Conservation (phyloP, 2,329 filamentous ascomycete genomes). For the Fusarium sp. region DNA sequence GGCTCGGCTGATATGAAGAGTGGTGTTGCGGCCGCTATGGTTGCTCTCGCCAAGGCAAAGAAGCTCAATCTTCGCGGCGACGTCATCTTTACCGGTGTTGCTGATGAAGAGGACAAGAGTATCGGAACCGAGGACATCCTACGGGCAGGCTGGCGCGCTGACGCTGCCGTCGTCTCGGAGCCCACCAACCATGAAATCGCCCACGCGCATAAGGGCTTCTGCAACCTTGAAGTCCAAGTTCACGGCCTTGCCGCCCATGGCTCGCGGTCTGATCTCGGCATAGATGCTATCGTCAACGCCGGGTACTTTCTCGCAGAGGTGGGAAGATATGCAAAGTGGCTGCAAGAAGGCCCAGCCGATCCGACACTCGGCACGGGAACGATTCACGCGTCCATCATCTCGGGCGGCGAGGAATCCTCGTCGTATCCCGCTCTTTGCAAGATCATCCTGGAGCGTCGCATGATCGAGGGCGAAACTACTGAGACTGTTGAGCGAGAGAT, state of each 20-base stretch:
- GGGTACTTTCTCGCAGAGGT: constrained; percentile 64
- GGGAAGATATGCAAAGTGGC: constrained; percentile 57
- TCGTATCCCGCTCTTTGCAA: constrained; percentile 67
- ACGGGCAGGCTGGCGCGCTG: constrained; percentile 67
- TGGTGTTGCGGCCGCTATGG: constrained; percentile 64
- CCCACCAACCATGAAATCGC: constrained; percentile 61
- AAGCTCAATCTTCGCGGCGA: constrained; percentile 61
- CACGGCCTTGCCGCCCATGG: constrained; percentile 61
- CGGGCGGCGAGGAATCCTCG: constrained; percentile 66
- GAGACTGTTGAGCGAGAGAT: constrained; percentile 58
- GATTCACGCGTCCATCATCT: constrained; percentile 64
- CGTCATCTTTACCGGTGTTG: constrained; percentile 67
- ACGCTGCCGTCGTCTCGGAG: constrained; percentile 66
- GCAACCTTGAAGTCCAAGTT: constrained; percentile 61
- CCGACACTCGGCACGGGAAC: constrained; percentile 56
- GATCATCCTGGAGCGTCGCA: constrained; percentile 65
- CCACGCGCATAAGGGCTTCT: constrained; percentile 67
- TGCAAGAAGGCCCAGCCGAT: constrained; percentile 52
- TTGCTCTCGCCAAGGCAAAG: constrained; percentile 58
- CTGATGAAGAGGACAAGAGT: constrained; percentile 67
- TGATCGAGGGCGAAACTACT: constrained; percentile 60
- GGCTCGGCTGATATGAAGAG: constrained; percentile 68
- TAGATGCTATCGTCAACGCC: constrained; percentile 66
- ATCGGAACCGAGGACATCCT: constrained; percentile 67
- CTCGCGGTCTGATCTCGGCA: constrained; percentile 59